A percentile compares a stretch with the other conserved stretches of the same genome.
Evolutionary conservation across 805 yeast genomes (phyloP).

Genomic region (Candida sphagnicola): DNA sequence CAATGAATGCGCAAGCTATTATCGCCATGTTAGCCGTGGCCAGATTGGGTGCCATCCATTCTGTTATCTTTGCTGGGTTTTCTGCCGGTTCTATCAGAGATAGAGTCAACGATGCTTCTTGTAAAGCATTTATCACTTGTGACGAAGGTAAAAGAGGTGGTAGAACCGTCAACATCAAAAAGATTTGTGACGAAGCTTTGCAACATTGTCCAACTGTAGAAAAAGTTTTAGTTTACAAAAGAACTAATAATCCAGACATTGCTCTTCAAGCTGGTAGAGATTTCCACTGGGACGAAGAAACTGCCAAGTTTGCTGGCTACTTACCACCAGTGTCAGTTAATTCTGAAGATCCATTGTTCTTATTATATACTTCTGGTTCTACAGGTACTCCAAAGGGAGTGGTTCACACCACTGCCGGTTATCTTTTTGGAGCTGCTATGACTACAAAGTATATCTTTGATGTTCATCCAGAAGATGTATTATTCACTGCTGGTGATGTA

Average conservation of each 20-base stretch:
- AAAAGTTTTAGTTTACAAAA: constrained; percentile 66
- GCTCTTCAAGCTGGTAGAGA: constrained; percentile 57
- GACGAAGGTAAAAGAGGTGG: constrained; percentile 86
- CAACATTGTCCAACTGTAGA: constrained; percentile 60
- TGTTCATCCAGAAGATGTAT: constrained; percentile 65
- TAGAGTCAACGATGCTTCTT: constrained; percentile 67
- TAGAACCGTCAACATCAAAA: constrained; percentile 73
- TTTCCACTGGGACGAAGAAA: constrained; percentile 73
- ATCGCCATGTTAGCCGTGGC: constrained; percentile 72
- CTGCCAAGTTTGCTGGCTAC: constrained; percentile 61
- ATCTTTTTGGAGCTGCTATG: constrained; percentile 65
- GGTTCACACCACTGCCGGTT: constrained; percentile 79
- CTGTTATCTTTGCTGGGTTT: constrained; percentile 85
- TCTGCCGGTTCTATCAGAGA: constrained; percentile 68
- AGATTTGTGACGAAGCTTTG: constrained; percentile 79
- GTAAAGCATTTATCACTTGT: constrained; percentile 70
- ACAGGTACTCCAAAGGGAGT: constrained; percentile 90
- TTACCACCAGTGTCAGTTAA: constrained; percentile 70
- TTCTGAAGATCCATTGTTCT: constrained; percentile 78
- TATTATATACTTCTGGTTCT: constrained; percentile 82
- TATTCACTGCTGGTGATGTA: constrained; percentile 86
- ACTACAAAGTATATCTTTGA: constrained; percentile 77
- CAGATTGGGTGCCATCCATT: constrained; percentile 80
- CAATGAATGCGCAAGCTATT: constrained; percentile 81
- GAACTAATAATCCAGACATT: constrained; percentile 61